Conservation (phyloP, 306 rosid species). For the Trichosanthes truncata region DNA sequence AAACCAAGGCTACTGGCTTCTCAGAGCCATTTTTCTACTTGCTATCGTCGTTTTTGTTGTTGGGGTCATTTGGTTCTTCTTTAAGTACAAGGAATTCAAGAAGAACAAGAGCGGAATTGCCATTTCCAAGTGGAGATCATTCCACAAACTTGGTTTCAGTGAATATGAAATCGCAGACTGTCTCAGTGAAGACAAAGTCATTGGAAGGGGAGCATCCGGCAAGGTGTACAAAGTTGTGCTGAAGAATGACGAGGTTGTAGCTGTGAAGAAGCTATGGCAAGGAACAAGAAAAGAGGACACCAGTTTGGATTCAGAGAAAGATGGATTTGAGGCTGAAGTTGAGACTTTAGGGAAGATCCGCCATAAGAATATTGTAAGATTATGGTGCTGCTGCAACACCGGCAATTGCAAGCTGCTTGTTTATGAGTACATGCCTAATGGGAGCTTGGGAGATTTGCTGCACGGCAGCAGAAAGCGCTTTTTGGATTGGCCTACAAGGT, state of each 20-base stretch:
- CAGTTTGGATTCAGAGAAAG: slow-evolving; percentile 25
- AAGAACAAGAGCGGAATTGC: slow-evolving; percentile 32
- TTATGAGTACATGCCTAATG: slow-evolving; percentile 83
- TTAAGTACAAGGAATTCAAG: slow-evolving; percentile 38
- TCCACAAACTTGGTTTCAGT: slow-evolving; percentile 59
- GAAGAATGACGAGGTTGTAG: slow-evolving; percentile 52
- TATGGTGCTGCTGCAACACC: slow-evolving; percentile 65
- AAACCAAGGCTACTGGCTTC: slow-evolving; percentile 36
- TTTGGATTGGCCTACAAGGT: slow-evolving; percentile 67
- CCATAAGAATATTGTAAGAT: slow-evolving; percentile 67
- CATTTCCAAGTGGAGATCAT: slow-evolving; percentile 58
- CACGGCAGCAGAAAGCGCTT: slow-evolving; percentile 32
- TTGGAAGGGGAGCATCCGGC: slow-evolving; percentile 73
- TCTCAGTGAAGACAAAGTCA: slow-evolving; percentile 54
- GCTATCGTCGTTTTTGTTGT: slow-evolving; percentile 46
- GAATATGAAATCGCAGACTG: slow-evolving; percentile 46
- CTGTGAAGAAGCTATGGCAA: slow-evolving; percentile 67
- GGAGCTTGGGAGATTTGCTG: slow-evolving; percentile 61
- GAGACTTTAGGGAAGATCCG: slow-evolving; percentile 72
- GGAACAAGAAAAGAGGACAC: slow-evolving; percentile 22
- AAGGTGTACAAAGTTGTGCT: slow-evolving; percentile 66
- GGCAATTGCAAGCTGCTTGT: slow-evolving; percentile 61
- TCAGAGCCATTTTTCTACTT: slow-evolving; percentile 38
- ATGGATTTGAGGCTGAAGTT: slow-evolving; percentile 64
- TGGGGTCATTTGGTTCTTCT: slow-evolving; percentile 52